Conservation (phyloP, 768 basidiomycete genomes). For the Leccinum pellstonianum region DNA sequence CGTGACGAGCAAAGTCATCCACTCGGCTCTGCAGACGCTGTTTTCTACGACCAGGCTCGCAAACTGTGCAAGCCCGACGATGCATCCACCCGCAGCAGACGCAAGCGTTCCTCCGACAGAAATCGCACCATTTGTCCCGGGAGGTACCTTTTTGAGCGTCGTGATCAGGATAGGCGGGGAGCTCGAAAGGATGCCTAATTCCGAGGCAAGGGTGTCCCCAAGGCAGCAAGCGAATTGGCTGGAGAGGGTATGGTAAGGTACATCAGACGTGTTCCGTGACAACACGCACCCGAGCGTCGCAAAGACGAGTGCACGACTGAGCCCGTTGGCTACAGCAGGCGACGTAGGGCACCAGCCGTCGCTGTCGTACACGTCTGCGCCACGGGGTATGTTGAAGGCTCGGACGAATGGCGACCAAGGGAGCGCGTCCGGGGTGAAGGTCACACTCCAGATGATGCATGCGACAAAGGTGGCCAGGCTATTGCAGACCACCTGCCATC, state of each 20-base stretch:
- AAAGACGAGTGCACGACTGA: constrained; percentile 63
- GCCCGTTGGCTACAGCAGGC: constrained; percentile 41
- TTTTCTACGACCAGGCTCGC: constrained; percentile 62
- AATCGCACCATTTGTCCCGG: constrained; percentile 90
- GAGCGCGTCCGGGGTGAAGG: constrained; percentile 47
- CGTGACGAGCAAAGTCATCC: constrained; percentile 48
- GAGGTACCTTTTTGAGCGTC: constrained; percentile 70
- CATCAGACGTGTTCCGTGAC: background rate
- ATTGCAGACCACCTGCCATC: constrained; percentile 83
- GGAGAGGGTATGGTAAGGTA: background rate
- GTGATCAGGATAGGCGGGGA: constrained; percentile 75
- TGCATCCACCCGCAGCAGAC: constrained; percentile 68
- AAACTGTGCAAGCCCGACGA: constrained; percentile 63
- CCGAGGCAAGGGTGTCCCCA: constrained; percentile 91
- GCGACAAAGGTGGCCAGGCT: constrained; percentile 64
- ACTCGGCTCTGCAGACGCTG: constrained; percentile 87
- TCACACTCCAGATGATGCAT: constrained; percentile 59
- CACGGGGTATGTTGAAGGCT: constrained; percentile 12
- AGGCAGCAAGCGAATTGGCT: constrained; percentile 89
- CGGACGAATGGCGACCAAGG: constrained; percentile 35
- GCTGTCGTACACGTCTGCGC: constrained; percentile 35
- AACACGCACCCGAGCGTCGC: constrained; percentile 59
- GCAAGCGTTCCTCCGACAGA: constrained; percentile 72
- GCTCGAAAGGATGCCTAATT: constrained; percentile 82
- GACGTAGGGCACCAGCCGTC: constrained; percentile 64